Base-by-base conservation (phyloP, 306 rosid genomes). In the Acmispon strigosus region DNA sequence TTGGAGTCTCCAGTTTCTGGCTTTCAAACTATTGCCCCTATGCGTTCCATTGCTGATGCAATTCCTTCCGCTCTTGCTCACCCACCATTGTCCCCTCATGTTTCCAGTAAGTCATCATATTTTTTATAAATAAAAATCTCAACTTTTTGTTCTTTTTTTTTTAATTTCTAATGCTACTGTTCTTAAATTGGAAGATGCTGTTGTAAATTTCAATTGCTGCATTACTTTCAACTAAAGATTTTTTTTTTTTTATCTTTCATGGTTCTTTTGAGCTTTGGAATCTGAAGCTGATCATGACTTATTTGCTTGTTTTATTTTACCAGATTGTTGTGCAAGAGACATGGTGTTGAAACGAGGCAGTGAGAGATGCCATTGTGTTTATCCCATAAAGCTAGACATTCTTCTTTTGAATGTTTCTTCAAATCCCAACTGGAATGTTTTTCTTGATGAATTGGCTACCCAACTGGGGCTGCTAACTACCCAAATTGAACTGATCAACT, bases 351-450 rank as follows among this genome's bases (percentile, higher is more conserved):
- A 78, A 66, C 86, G 87, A 57, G 97, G 83, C 61, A 87, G 85
- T 79, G 82, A 22, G 52, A 70, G 66, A 52, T 94, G 97, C 76
- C 86, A 85, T 54, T 94, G 99, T 62, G 97, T 85, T 45, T 94
- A 91, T 89, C 99, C 99, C 45, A 78, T 91, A 80, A 91, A 87
- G 84, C 83, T 94, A 73, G 99, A 94, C 75, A 89, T 94, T 67
- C 95, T 91, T 29, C 96, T 94, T 53, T 73, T 91, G 78, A 94
- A 94, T 72, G 87, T 91, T 75, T 87, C 99, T 16, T 87, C 79
- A 79, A 91, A 81, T 73, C 83, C 86, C 54, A 82, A 86, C 58
- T 77, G 85, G 97, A 82, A 59, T 79, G 68, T 74, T 74, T 87
- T 91, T 73, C 89, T 94, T 5, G 74, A 78, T 0, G 83, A 83